These are phyloP conservation scores for Jatropha curcas DNA, from an alignment of 345 rosid species.

Conservation along the genomic window DNA sequence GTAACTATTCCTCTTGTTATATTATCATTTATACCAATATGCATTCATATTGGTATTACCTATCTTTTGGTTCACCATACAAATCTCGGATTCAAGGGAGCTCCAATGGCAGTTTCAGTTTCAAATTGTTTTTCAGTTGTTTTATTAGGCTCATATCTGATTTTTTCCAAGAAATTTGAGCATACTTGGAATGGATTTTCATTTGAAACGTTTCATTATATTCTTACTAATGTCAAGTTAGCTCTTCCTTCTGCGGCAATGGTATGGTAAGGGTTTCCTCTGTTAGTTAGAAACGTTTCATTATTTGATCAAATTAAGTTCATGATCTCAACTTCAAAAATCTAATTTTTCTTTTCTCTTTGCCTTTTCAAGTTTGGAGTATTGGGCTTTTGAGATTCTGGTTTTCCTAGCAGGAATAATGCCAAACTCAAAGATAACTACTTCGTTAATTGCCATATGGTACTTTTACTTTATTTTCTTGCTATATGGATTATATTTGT, in stretches of 20 bases:
- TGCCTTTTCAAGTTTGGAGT: slow-evolving; percentile 50
- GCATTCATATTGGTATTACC: slow-evolving; percentile 20
- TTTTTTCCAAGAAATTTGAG: slow-evolving; percentile 34
- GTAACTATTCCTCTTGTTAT: slow-evolving; percentile 7
- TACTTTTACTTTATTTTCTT: slow-evolving; percentile 12
- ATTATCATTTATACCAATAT: slow-evolving; percentile 11
- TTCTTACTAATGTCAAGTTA: slow-evolving; percentile 38
- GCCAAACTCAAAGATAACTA: slow-evolving; percentile 54
- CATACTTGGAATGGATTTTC: slow-evolving; percentile 68
- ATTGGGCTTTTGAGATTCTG: slow-evolving; percentile 79
- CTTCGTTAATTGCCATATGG: slow-evolving; percentile 81
- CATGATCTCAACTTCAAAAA: no score
- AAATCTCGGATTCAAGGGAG: slow-evolving; percentile 18
- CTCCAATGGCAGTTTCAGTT: slow-evolving; percentile 22
- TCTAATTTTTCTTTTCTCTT: no score
- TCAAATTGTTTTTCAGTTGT: slow-evolving; percentile 19
- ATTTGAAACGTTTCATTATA: slow-evolving; percentile 33
- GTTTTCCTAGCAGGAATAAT: slow-evolving; percentile 73
- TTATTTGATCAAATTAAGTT: background rate
- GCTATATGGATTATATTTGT: background rate
- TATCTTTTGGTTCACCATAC: slow-evolving; percentile 20
- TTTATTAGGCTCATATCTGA: slow-evolving; percentile 1
- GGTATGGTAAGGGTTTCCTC: slow-evolving; percentile 71
- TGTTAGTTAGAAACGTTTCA: no score
- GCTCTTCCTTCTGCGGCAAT: slow-evolving; percentile 76